Conservation (phyloP, 176 grass and related monocot genomes). For the Calamus simplicifolius region DNA sequence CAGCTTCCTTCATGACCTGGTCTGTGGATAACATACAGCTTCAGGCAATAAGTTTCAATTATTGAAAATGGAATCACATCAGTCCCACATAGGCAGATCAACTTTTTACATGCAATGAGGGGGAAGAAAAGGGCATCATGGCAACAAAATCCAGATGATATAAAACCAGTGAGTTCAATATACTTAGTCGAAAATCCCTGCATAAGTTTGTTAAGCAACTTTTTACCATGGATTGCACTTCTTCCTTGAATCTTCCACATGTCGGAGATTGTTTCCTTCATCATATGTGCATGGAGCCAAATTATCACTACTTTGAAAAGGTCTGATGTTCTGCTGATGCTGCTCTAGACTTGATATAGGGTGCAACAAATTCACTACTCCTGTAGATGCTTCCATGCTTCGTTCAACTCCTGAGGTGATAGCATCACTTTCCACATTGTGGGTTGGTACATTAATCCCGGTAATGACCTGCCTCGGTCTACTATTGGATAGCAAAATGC, state of each 20-base stretch:
- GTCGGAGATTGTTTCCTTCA: constrained; percentile 38
- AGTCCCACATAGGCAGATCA: too few species aligned
- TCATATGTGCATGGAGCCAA: constrained; percentile 29
- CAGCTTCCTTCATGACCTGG: too few species aligned
- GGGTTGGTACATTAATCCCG: not conserved
- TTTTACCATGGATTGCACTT: constrained; percentile 48
- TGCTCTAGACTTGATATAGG: constrained; percentile 24
- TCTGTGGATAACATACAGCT: too few species aligned
- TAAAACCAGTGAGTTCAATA: not conserved
- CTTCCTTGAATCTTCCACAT: constrained; percentile 38
- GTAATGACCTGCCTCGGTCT: constrained; percentile 12
- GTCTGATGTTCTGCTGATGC: constrained; percentile 18
- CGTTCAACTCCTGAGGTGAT: constrained; percentile 18
- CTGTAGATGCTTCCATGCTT: constrained; percentile 7
- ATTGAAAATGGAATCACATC: too few species aligned
- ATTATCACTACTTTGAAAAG: constrained; percentile 36
- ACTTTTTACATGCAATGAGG: too few species aligned
- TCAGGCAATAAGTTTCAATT: too few species aligned
- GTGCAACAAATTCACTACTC: constrained; percentile 23
- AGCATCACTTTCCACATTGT: constrained; percentile 3
- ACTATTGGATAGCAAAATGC: constrained; percentile 35
- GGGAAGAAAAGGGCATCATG: too few species aligned
- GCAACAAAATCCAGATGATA: too few species aligned
- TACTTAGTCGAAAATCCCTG: constrained; percentile 43
- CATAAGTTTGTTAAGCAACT: constrained; percentile 34